Evolutionary conservation across 2,329 filamentous ascomycete species (phyloP), one percentile per base, ranked within the genome.

Genomic region (Claviceps quebecensis): DNA sequence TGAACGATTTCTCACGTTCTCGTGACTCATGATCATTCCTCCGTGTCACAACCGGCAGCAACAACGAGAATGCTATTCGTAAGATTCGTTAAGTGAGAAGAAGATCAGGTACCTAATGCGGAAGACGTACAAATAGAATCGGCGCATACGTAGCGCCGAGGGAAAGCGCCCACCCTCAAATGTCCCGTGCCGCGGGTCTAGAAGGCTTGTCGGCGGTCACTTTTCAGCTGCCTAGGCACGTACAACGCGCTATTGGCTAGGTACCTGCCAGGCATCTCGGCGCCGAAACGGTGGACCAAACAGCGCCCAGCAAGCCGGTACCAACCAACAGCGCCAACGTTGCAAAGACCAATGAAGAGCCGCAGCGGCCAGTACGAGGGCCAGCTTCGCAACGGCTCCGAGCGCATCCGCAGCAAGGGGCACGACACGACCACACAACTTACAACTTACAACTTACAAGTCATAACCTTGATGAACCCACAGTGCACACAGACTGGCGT

Each of bases 211-310:
- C 44, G 16, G 29, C 26, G 29, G 29, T 34, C 29, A 11, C 9
- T 34, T 11, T 17, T 23, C 19, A 17, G 23, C 44, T 29, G 44
- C 53, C 53, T 59, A 63, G 61, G 60, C 52, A 63, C 60, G 49
- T 34, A 26, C 26, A n/a, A 49, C 9, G 47, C 17, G 47, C 55
- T 22, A 66, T 65, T 66, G 64, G 64, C 46, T 54, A 53, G 54
- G 60, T 61, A 57, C 62, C 61, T 62, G 61, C 9, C 48, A 48
- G 37, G 34, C 43, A 34, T 4, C 19, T 45, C 44, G 52, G 34
- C 23, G 14, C 17, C 13, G 22, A 34, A 34, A 29, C n/a, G 23
- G 37, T 11, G 51, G 51, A 34, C 41, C 51, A 16, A 26, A 16
- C 47, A 37, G 16, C 41, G 48, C 40, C 9, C 36, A 47, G 16